phyloP scores from a whole-genome alignment of 768 basidiomycete genomes.

The Tulasnella sp. region DNA sequence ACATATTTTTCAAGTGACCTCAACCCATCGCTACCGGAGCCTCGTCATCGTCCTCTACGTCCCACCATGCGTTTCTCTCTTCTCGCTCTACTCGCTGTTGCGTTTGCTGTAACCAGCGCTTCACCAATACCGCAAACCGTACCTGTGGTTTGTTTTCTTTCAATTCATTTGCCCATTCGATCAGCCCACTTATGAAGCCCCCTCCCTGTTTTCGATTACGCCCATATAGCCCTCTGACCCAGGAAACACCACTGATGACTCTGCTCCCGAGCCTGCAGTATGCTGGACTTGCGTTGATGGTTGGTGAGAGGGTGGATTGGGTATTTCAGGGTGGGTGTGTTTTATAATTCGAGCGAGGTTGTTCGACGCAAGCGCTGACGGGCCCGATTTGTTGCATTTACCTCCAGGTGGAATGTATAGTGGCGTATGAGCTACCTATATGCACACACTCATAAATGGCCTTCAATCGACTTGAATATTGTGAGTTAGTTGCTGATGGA shows the following conservation, averaged over 20 bases:
- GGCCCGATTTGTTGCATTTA: too few species aligned
- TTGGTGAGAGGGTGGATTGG: not conserved
- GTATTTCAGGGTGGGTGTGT: not conserved
- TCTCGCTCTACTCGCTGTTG: not conserved
- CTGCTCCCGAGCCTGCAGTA: not conserved
- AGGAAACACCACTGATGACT: not conserved
- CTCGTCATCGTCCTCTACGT: not conserved
- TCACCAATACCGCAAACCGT: not conserved
- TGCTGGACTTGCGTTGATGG: not conserved
- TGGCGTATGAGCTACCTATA: not conserved
- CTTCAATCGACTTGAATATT: not conserved
- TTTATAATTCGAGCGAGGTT: not conserved
- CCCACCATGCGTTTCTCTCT: not conserved
- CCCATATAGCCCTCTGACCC: not conserved
- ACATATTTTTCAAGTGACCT: too few species aligned
- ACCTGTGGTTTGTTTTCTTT: too few species aligned
- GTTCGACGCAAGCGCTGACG: not conserved
- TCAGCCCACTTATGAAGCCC: not conserved
- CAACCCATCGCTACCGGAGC: not conserved
- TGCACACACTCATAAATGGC: not conserved
- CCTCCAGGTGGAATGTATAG: too few species aligned
- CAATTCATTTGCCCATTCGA: not conserved
- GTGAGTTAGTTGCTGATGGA: too few species aligned
- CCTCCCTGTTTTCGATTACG: not conserved
- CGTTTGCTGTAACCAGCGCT: not conserved